Evolutionary conservation across 768 basidiomycete genomes (phyloP).

Genomic region (Amanita subjunquillea): DNA sequence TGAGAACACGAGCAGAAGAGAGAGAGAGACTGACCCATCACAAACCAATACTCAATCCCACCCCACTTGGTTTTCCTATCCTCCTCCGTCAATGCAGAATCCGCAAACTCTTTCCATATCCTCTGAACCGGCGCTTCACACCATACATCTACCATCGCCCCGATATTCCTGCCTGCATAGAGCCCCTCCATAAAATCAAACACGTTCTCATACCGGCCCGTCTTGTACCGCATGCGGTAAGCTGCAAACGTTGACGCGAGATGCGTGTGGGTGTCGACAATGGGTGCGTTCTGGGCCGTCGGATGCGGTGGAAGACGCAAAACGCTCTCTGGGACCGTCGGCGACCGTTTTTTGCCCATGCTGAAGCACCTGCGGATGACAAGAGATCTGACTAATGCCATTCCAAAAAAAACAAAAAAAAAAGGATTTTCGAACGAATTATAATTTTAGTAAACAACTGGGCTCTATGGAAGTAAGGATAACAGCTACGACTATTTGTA

Average conservation of each 20-base stretch:
- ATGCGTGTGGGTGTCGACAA: constrained; percentile 84
- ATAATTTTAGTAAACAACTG: background rate
- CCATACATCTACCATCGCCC: constrained; percentile 78
- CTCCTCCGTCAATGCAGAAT: constrained; percentile 46
- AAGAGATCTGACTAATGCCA: background rate
- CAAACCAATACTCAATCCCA: constrained; percentile 72
- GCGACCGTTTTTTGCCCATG: constrained; percentile 31
- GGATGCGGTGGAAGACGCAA: constrained; percentile 24
- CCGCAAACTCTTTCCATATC: constrained; percentile 63
- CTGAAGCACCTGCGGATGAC: constrained; percentile 5
- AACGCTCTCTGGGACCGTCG: constrained; percentile 23
- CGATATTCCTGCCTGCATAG: constrained; percentile 46
- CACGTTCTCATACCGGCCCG: constrained; percentile 42
- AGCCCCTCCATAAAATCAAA: constrained; percentile 59
- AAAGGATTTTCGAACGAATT: background rate
- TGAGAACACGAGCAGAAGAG: background rate
- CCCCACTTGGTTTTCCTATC: constrained; percentile 47
- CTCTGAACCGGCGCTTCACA: constrained; percentile 68
- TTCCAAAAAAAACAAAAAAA: background rate
- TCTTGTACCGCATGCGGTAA: constrained; percentile 54
- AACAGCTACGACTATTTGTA: background rate
- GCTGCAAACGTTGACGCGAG: constrained; percentile 61
- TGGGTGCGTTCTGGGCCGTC: constrained; percentile 17
- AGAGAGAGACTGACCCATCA: constrained; percentile 46
- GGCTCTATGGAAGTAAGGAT: too few species aligned